phyloP scores from a whole-genome alignment of 2,329 filamentous ascomycete species.

The Tolypocladium ovalisporum region DNA sequence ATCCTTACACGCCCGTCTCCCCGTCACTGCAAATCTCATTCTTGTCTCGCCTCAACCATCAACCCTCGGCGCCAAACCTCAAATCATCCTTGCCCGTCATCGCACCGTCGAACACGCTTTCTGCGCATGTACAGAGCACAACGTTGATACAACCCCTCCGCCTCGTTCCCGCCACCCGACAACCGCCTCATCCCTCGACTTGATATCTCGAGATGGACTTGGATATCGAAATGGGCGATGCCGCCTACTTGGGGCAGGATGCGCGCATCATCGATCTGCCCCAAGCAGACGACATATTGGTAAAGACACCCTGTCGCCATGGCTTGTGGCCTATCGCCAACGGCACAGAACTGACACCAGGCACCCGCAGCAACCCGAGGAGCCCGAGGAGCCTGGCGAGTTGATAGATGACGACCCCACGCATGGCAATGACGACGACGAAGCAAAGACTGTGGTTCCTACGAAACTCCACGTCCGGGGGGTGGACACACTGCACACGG shows the following conservation, averaged over 20 bases:
- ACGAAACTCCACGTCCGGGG: constrained; percentile 76
- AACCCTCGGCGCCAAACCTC: background rate
- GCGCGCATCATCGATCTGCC: constrained; percentile 14
- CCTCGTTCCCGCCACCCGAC: background rate
- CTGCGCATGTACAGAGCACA: background rate
- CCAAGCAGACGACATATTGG: constrained; percentile 25
- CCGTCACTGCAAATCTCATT: background rate
- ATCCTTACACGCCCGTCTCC: background rate
- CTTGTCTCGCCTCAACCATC: background rate
- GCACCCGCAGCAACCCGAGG: constrained; percentile 19
- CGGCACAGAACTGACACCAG: constrained; percentile 6
- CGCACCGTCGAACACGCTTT: background rate
- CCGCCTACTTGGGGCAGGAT: constrained; percentile 26
- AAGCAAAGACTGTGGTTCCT: constrained; percentile 17
- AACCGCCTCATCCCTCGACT: background rate
- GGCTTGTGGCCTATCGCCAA: background rate
- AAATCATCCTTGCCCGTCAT: background rate
- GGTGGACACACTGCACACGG: constrained; percentile 69
- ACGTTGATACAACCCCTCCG: background rate
- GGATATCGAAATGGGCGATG: constrained; percentile 62
- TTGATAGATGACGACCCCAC: constrained; percentile 22
- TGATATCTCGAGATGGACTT: constrained; percentile 45
- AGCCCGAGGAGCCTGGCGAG: constrained; percentile 26
- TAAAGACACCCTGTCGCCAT: constrained; percentile 7
- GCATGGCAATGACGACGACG: constrained; percentile 7